Evolutionary conservation across 2,329 filamentous ascomycete species (phyloP).

Genomic region (Alternaria sp.): DNA sequence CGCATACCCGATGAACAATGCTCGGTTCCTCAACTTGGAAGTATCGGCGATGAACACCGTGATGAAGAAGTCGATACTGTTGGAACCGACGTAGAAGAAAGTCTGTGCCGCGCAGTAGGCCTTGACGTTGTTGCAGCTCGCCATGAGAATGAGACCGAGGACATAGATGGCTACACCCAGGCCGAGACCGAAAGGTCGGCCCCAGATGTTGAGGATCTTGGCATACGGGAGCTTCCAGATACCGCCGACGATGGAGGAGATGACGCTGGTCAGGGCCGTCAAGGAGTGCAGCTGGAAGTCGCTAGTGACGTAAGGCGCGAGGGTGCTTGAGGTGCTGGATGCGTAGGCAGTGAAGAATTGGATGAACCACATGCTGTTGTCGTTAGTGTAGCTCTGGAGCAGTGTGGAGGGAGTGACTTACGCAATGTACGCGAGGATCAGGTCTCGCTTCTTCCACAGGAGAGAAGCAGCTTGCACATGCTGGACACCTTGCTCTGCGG

Average conservation of each 20-base stretch:
- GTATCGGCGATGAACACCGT: slow-evolving; percentile 73
- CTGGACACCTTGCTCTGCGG: slow-evolving; percentile 38
- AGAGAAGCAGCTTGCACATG: slow-evolving; percentile 36
- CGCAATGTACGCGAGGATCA: slow-evolving; percentile 39
- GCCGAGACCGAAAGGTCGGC: slow-evolving; percentile 46
- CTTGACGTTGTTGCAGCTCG: slow-evolving; percentile 65
- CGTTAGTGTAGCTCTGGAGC: slow-evolving; percentile 13
- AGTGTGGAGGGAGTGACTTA: slow-evolving; percentile 12
- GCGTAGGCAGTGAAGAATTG: slow-evolving; percentile 58
- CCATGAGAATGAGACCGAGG: slow-evolving; percentile 68
- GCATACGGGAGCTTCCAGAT: slow-evolving; percentile 51
- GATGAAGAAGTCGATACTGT: slow-evolving; percentile 67
- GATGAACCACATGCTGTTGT: slow-evolving; percentile 43
- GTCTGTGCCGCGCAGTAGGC: slow-evolving; percentile 70
- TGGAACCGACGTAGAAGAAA: slow-evolving; percentile 68
- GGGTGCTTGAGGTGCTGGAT: slow-evolving; percentile 49
- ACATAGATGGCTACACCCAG: slow-evolving; percentile 42
- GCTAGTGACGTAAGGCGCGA: slow-evolving; percentile 51
- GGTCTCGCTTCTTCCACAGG: slow-evolving; percentile 36
- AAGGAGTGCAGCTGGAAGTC: slow-evolving; percentile 46
- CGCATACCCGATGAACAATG: slow-evolving; percentile 63
- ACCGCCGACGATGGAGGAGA: slow-evolving; percentile 48
- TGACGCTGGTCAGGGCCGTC: slow-evolving; percentile 47
- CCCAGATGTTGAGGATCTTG: slow-evolving; percentile 54
- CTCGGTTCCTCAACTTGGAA: slow-evolving; percentile 66